A percentile compares a stretch with the other conserved stretches of the same genome.
These are phyloP conservation scores for Colletotrichum sp. DNA, from an alignment of 2,329 filamentous ascomycete genomes.

Conservation along the genomic window DNA sequence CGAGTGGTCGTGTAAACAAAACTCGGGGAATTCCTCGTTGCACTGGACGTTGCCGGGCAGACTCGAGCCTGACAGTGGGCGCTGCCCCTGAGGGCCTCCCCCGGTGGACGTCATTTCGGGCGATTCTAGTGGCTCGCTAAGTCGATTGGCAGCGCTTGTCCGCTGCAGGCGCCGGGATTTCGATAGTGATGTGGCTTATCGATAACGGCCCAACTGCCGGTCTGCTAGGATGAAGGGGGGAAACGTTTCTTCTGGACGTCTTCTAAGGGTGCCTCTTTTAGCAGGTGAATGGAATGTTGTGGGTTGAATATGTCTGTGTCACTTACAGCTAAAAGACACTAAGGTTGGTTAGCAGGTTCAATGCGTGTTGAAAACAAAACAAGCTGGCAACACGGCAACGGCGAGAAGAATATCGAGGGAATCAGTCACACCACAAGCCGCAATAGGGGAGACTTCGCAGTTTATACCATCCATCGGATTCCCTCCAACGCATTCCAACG, in stretches of 20 bases:
- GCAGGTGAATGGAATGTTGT: neutral
- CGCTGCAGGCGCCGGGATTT: constrained; percentile 22
- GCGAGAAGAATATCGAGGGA: neutral
- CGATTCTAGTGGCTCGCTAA: constrained; percentile 20
- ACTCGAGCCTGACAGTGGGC: constrained; percentile 14
- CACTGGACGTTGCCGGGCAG: constrained; percentile 41
- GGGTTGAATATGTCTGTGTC: neutral
- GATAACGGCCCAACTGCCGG: constrained; percentile 16
- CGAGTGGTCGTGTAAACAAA: constrained; percentile 45
- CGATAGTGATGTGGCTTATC: constrained; percentile 6
- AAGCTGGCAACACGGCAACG: neutral
- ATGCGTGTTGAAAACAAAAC: neutral
- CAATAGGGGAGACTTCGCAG: neutral
- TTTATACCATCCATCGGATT: neutral
- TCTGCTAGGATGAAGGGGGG: neutral
- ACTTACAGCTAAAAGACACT: neutral
- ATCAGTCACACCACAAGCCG: neutral
- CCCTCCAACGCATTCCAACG: neutral
- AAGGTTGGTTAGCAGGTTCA: neutral
- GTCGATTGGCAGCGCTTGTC: constrained; percentile 10
- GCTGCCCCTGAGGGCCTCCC: constrained; percentile 18
- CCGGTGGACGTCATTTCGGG: constrained; percentile 19
- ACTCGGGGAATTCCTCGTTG: constrained; percentile 42
- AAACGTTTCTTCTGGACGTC: neutral
- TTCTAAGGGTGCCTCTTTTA: neutral